phyloP scores from a whole-genome alignment of 1,284 basidiomycete genomes.

The Anthracocystis walkeri region DNA sequence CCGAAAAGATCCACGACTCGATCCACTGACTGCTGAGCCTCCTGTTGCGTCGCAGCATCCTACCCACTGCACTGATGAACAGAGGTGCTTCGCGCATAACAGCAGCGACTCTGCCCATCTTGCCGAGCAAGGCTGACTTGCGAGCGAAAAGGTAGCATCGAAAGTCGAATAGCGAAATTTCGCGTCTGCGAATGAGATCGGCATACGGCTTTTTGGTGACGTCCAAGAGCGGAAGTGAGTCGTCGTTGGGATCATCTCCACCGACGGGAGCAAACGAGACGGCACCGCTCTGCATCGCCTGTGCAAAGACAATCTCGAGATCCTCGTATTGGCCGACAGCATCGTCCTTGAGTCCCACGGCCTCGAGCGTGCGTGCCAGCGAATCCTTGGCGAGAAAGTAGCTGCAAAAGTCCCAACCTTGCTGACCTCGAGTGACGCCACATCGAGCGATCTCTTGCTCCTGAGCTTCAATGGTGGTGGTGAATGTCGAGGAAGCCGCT shows the following conservation, averaged over 20 bases:
- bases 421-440: conserved; percentile 27
- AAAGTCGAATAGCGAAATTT: conserved; percentile 93
- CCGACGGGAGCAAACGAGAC: conserved; percentile 53
- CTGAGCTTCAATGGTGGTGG: conserved; percentile 75
- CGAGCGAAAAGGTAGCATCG: conserved; percentile 89
- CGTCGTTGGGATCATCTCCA: conserved; percentile 75
- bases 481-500: conserved; percentile 83
- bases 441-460: conserved; percentile 52
- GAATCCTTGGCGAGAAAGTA: conserved; percentile 89
- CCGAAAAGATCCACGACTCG: conserved; percentile 93
- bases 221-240: conserved; percentile 84
- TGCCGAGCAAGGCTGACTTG: conserved; percentile 82
- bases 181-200: conserved; percentile 87
- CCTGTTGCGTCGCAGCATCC: conserved; percentile 77
- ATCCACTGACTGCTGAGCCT: conserved; percentile 77
- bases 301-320: conserved; percentile 81
- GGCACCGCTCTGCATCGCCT: conserved; percentile 53
- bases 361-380: conserved; percentile 89
- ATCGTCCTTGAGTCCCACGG: conserved; percentile 88
- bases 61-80: conserved; percentile 85
- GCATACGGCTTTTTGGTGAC: conserved; percentile 85
- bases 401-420: conserved; percentile 69
- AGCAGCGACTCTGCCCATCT: conserved; percentile 78
- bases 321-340: conserved; percentile 90
- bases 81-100: conserved; percentile 77